A percentile compares a stretch with the other conserved stretches of the same genome.
Conservation (phyloP, 345 rosid species). For the Citrus inodora region DNA sequence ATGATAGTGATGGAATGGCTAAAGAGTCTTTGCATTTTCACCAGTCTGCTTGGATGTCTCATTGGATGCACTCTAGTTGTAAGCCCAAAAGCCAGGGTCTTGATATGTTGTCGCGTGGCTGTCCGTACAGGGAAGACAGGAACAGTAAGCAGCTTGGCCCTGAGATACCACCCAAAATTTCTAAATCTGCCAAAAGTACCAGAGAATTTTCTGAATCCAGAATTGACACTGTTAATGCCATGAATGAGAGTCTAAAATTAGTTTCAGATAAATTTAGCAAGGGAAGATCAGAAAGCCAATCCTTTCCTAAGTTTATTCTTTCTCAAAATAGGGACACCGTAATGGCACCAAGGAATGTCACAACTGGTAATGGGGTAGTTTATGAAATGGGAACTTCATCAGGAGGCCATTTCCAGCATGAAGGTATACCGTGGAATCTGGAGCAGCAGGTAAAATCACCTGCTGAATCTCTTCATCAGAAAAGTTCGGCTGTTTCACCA, state of each 20-base stretch:
- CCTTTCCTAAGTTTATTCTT: conserved; percentile 27
- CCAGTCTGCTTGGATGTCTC: conserved; percentile 71
- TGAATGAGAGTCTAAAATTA: conserved; percentile 17
- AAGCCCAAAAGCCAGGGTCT: conserved; percentile 17
- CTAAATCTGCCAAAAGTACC: conserved; percentile 18
- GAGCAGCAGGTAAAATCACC: conserved; percentile 25
- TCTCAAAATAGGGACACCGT: conserved; percentile 11
- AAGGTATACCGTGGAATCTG: conserved; percentile 16
- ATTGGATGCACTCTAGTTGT: conserved; percentile 39
- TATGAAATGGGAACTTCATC: conserved; percentile 21
- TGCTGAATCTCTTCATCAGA: conserved; percentile 19
- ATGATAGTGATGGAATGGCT: conserved; percentile 19
- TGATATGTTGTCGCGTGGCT: neutral
- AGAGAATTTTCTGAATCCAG: conserved; percentile 22
- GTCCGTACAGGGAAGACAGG: conserved; percentile 16
- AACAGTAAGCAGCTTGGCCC: conserved; percentile 13
- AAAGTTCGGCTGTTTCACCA: conserved; percentile 22
- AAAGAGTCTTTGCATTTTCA: conserved; percentile 27
- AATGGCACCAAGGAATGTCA: conserved; percentile 14
- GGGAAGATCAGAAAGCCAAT: conserved; percentile 25
- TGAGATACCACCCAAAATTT: conserved; percentile 17
- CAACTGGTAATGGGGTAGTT: neutral
- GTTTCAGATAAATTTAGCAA: conserved; percentile 20
- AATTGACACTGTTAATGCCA: conserved; percentile 9
- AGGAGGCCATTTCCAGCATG: conserved; percentile 13